Evolutionary conservation across 129 eudicot genomes (phyloP).

Genomic region (Scalesia atractyloides): DNA sequence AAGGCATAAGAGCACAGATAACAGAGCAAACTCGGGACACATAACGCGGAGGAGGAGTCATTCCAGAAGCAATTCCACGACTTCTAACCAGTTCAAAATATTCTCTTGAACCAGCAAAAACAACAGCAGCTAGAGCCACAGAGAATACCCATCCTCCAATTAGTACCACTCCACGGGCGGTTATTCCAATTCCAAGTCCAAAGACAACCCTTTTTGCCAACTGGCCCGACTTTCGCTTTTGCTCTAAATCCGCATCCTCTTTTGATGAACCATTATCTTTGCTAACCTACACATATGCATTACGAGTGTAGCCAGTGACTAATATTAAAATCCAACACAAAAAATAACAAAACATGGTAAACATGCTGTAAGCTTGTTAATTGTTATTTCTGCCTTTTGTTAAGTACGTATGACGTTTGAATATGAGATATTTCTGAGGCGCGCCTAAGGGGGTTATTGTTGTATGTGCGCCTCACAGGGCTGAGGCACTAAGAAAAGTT

Average conservation of each 20-base stretch:
- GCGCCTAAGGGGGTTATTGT: too few species aligned
- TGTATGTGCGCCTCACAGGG: too few species aligned
- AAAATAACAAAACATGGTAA: slow-evolving; percentile 10
- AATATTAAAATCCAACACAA: slow-evolving; percentile 8
- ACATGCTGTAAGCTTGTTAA: background rate
- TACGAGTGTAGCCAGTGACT: slow-evolving; percentile 28
- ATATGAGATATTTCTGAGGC: background rate
- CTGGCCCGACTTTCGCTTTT: slow-evolving; percentile 57
- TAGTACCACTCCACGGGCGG: slow-evolving; percentile 73
- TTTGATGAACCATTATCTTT: slow-evolving; percentile 22
- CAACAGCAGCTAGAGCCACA: slow-evolving; percentile 68
- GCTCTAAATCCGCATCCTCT: slow-evolving; percentile 38
- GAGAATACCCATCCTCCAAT: slow-evolving; percentile 94
- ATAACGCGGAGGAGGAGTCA: slow-evolving; percentile 99
- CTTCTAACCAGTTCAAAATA: slow-evolving; percentile 91
- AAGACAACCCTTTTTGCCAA: slow-evolving; percentile 64
- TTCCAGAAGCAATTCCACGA: slow-evolving; percentile 88
- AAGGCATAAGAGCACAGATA: slow-evolving; percentile 79
- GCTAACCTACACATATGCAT: slow-evolving; percentile 51
- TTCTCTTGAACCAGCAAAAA: slow-evolving; percentile 82
- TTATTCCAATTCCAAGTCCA: slow-evolving; percentile 82
- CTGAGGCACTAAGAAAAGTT: too few species aligned
- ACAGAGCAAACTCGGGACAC: slow-evolving; percentile 90
- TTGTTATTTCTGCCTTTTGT: background rate
- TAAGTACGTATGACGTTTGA: background rate